These are phyloP conservation scores for Nannizzia gypsea DNA, from an alignment of 2,329 filamentous ascomycete species.

Conservation along the genomic window DNA sequence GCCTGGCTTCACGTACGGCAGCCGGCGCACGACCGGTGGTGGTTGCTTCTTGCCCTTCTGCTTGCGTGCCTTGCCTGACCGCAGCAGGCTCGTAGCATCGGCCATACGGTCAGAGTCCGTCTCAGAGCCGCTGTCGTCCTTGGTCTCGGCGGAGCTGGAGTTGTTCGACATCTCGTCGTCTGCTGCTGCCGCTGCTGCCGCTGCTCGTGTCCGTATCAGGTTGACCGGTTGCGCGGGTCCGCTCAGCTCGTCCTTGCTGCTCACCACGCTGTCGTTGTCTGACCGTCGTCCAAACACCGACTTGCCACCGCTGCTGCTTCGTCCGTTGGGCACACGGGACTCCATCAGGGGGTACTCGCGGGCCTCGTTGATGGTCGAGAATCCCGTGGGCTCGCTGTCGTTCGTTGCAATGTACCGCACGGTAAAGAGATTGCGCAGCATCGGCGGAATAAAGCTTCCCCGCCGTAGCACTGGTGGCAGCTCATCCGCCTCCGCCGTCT, in stretches of 20 bases:
- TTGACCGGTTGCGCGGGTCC: slow-evolving; percentile 15
- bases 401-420: slow-evolving; percentile 53
- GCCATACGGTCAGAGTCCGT: slow-evolving; percentile 20
- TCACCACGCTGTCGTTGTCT: slow-evolving; percentile 18
- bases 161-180: slow-evolving; percentile 15
- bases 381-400: slow-evolving; percentile 57
- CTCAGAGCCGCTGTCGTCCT: slow-evolving; percentile 21
- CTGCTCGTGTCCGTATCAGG: slow-evolving; percentile 5
- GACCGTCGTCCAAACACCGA: slow-evolving; percentile 8
- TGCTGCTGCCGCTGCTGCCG: too few species aligned
- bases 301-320: slow-evolving; percentile 14
- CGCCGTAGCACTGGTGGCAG: slow-evolving; percentile 38
- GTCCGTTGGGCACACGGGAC: slow-evolving; percentile 32
- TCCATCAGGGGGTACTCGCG: slow-evolving; percentile 46
- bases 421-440: slow-evolving; percentile 62
- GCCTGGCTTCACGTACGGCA: slow-evolving; percentile 60
- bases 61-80: slow-evolving; percentile 8
- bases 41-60: slow-evolving; percentile 26
- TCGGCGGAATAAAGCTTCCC: slow-evolving; percentile 48
- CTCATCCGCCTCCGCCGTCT: slow-evolving; percentile 41
- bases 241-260: slow-evolving; percentile 24
- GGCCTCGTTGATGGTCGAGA: slow-evolving; percentile 49
- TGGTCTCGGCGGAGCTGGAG: slow-evolving; percentile 15
- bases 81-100: not conserved
- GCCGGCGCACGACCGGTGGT: not conserved